A percentile compares a stretch with the other conserved stretches of the same genome.
phyloP scores from a whole-genome alignment of 257 asterid species.

The Solanum clarkiae region DNA sequence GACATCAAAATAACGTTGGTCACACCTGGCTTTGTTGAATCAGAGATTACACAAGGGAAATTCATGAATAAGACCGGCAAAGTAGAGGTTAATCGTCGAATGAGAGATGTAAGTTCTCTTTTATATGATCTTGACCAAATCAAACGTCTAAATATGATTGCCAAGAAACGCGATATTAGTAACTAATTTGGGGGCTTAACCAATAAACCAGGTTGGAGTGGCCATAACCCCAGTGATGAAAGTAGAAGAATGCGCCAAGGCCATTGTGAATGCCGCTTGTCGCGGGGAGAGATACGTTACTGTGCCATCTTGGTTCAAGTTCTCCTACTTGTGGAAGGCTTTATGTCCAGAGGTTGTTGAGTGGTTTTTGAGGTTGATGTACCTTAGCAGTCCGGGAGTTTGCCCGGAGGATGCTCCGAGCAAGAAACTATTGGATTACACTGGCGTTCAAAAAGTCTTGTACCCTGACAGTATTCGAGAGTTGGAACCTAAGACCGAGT shows the following conservation, averaged over 20 bases:
- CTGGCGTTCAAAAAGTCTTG: constrained; percentile 22
- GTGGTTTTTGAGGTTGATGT: constrained; percentile 23
- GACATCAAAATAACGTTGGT: constrained; percentile 47
- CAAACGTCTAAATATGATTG: too few relatives aligned
- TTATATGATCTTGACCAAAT: too few relatives aligned
- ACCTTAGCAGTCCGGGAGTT: constrained; percentile 17
- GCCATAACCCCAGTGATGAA: constrained; percentile 25
- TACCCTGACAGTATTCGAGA: constrained; percentile 27
- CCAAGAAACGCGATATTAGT: too few relatives aligned
- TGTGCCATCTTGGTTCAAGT: constrained; percentile 40
- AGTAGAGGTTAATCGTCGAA: constrained; percentile 28
- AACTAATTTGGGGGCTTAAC: not conserved
- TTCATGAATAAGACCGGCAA: constrained; percentile 32
- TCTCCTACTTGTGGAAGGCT: constrained; percentile 31
- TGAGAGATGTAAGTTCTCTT: constrained; percentile 47
- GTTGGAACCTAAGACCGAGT: not conserved
- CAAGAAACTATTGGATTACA: constrained; percentile 32
- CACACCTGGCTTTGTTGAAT: constrained; percentile 59
- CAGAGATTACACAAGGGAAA: constrained; percentile 62
- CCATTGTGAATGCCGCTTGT: constrained; percentile 32
- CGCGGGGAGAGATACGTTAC: constrained; percentile 51
- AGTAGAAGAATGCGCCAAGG: constrained; percentile 34
- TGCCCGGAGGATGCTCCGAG: constrained; percentile 11
- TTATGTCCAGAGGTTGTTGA: constrained; percentile 48
- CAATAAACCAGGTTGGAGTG: constrained; percentile 27